Conservation (phyloP, 2,329 filamentous ascomycete genomes). For the Neophaeococcomyces mojaviensis region DNA sequence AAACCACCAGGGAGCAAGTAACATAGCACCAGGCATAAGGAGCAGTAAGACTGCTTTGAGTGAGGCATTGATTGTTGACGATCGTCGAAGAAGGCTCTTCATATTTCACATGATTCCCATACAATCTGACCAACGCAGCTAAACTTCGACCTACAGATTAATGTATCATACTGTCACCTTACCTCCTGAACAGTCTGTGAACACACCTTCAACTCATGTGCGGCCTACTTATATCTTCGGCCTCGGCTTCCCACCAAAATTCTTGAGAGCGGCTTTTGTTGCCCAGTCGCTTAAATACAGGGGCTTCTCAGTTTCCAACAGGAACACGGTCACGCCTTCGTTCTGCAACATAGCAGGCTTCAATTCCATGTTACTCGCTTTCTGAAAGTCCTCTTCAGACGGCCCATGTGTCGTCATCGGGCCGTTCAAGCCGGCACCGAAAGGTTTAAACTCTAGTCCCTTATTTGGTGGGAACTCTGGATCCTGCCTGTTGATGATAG, state of each 20-base stretch:
- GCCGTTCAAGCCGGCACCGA: slow-evolving; percentile 6
- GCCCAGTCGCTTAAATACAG: slow-evolving; percentile 15
- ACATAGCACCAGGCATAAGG: too few species aligned
- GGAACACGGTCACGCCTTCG: slow-evolving; percentile 13
- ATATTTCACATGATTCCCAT: too few species aligned
- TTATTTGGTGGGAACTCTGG: slow-evolving; percentile 5
- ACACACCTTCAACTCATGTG: neutral
- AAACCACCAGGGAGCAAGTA: too few species aligned
- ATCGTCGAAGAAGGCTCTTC: too few species aligned
- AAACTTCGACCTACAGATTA: too few species aligned
- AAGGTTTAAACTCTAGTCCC: slow-evolving; percentile 4
- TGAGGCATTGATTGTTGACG: too few species aligned
- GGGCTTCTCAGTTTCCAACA: slow-evolving; percentile 17
- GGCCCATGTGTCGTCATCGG: slow-evolving; percentile 11
- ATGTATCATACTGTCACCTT: too few species aligned
- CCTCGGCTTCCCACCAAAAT: neutral
- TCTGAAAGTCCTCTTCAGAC: slow-evolving; percentile 3
- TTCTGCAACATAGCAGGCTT: slow-evolving; percentile 10
- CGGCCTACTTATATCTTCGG: neutral
- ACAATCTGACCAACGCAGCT: too few species aligned
- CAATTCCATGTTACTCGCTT: slow-evolving; percentile 5
- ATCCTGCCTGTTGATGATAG: slow-evolving; percentile 13
- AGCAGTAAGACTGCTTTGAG: too few species aligned
- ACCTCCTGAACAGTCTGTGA: too few species aligned
- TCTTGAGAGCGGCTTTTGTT: slow-evolving; percentile 1